These are phyloP conservation scores for Teunomyces funiuensis DNA, from an alignment of 805 yeast genomes.

Conservation along the genomic window DNA sequence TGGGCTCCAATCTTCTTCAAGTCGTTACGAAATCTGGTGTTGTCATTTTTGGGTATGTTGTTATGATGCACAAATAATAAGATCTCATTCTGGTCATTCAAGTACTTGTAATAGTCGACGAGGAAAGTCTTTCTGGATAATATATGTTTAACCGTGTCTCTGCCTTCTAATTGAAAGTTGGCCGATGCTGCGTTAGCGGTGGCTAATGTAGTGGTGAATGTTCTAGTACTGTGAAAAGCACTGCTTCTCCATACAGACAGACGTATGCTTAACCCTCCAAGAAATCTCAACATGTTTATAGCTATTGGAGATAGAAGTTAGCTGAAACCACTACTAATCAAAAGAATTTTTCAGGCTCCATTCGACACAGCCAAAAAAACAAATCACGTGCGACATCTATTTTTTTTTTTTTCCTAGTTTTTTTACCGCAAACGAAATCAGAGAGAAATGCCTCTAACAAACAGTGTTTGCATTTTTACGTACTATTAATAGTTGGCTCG, in stretches of 20 bases:
- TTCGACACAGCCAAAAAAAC: neutral
- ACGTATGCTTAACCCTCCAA: constrained; percentile 3
- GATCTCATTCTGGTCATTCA: constrained; percentile 67
- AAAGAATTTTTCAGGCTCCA: neutral
- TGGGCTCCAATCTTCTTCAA: constrained; percentile 66
- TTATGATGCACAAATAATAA: constrained; percentile 83
- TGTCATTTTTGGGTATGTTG: constrained; percentile 70
- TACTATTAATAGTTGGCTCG: neutral
- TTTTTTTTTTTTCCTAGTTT: neutral
- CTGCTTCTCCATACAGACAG: neutral
- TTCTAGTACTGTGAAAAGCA: constrained; percentile 4
- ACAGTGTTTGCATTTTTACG: constrained; percentile 1
- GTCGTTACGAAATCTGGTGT: constrained; percentile 59
- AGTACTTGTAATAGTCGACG: constrained; percentile 72
- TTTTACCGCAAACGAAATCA: neutral
- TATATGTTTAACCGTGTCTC: constrained; percentile 59
- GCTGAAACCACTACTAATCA: neutral
- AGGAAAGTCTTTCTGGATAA: constrained; percentile 83
- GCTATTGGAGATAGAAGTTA: neutral
- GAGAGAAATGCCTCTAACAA: neutral
- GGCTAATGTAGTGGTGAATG: constrained; percentile 5
- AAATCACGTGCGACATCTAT: neutral
- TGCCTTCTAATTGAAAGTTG: constrained; percentile 10
- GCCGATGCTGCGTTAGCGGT: constrained; percentile 4
- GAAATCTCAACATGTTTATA: constrained; percentile 1